Evolutionary conservation across 192 early-diverging fungal species (phyloP).

Genomic region (Umbelopsis vinacea): DNA sequence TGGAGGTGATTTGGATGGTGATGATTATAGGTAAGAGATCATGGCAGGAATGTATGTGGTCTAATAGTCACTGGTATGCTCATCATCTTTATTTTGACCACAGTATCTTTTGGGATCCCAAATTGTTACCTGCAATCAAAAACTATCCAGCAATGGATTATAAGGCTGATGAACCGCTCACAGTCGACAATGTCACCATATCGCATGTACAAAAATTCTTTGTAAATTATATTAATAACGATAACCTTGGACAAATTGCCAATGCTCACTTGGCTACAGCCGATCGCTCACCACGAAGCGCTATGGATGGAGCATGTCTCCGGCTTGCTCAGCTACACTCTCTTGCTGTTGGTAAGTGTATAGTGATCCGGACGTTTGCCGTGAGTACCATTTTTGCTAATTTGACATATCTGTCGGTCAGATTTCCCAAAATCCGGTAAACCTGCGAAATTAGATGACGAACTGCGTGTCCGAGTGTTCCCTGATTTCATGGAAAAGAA

Average conservation of each 20-base stretch:
- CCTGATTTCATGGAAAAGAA: slow-evolving; percentile 81
- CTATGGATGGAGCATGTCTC: slow-evolving; percentile 54
- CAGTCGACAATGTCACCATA: slow-evolving; percentile 49
- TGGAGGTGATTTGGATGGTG: slow-evolving; percentile 86
- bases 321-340: slow-evolving; percentile 71
- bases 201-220: slow-evolving; percentile 62
- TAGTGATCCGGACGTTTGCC: background rate
- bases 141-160: slow-evolving; percentile 60
- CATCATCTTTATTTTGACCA: background rate
- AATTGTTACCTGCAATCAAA: slow-evolving; percentile 45
- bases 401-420: background rate
- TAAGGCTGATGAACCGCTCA: slow-evolving; percentile 34
- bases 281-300: slow-evolving; percentile 52
- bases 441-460: slow-evolving; percentile 51
- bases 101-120: slow-evolving; percentile 62
- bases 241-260: slow-evolving; percentile 71
- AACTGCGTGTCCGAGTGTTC: slow-evolving; percentile 47
- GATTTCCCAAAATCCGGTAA: slow-evolving; percentile 76
- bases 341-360: slow-evolving; percentile 55
- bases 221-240: slow-evolving; percentile 64
- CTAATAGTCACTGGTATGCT: background rate
- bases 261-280: slow-evolving; percentile 71
- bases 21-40: slow-evolving; percentile 63
- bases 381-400: background rate
- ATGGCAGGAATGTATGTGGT: no score